phyloP scores from a whole-genome alignment of 2,329 filamentous ascomycete genomes.

The Microdochium paspali region DNA sequence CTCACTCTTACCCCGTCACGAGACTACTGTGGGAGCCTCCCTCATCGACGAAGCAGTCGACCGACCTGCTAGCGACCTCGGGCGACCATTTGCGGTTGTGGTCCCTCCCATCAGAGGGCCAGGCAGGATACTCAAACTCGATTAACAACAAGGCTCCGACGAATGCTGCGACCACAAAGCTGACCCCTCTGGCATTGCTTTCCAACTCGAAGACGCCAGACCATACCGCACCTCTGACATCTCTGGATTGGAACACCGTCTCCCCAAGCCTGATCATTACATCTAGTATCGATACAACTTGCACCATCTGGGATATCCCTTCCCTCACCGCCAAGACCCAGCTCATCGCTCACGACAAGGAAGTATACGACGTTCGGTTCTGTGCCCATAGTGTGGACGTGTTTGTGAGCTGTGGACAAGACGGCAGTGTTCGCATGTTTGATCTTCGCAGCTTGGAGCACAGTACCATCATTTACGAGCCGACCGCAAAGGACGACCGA shows the following conservation, averaged over 20 bases:
- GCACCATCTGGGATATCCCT: conserved; percentile 98
- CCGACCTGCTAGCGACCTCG: conserved; percentile 88
- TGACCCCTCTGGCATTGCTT: conserved; percentile 83
- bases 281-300: conserved; percentile 96
- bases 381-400: conserved; percentile 98
- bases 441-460: conserved; percentile 93
- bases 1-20: conserved; percentile 95
- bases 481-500: conserved; percentile 73
- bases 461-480: conserved; percentile 98
- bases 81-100: conserved; percentile 90
- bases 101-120: conserved; percentile 70
- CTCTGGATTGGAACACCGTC: conserved; percentile 95
- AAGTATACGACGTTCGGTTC: conserved; percentile 97
- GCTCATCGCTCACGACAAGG: conserved; percentile 96
- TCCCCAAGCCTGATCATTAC: conserved; percentile 97
- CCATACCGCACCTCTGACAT: conserved; percentile 92
- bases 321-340: conserved; percentile 97
- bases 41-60: conserved; percentile 88
- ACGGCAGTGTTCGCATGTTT: conserved; percentile 98
- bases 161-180: conserved; percentile 57
- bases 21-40: conserved; percentile 93
- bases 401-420: conserved; percentile 94
- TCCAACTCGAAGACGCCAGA: conserved; percentile 98
- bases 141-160: conserved; percentile 48
- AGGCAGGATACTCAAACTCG: conserved; percentile 54